Conservation (phyloP, 345 rosid genomes). For the Eucalyptus sp. region DNA sequence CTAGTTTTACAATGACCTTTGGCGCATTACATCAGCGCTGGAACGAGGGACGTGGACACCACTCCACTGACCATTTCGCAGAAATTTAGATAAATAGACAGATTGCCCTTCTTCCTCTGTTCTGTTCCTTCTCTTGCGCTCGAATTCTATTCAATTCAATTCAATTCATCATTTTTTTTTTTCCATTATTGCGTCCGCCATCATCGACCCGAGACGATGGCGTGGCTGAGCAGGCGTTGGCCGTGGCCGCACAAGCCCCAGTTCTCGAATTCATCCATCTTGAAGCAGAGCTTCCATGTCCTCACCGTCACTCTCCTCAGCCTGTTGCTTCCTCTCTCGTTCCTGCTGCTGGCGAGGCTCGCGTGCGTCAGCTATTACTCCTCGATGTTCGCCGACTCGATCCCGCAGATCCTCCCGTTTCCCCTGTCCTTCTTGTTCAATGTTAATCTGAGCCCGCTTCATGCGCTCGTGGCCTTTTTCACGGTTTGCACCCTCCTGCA, state of each 20-base stretch:
- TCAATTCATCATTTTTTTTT: neutral
- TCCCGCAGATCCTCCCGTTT: neutral
- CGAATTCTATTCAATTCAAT: neutral
- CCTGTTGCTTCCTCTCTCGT: slow-evolving; percentile 16
- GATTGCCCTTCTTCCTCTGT: neutral
- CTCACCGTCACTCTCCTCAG: slow-evolving; percentile 7
- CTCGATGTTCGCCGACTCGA: neutral
- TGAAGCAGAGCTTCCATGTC: neutral
- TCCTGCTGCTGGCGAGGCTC: slow-evolving; percentile 11
- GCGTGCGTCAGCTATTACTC: neutral
- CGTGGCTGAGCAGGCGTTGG: neutral
- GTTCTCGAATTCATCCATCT: neutral
- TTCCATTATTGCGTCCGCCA: neutral
- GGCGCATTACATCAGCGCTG: neutral
- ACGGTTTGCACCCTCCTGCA: slow-evolving; percentile 4
- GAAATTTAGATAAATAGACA: neutral
- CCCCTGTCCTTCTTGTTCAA: neutral
- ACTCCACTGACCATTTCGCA: neutral
- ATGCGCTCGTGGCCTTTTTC: neutral
- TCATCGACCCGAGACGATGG: neutral
- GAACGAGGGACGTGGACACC: neutral
- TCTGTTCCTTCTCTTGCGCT: neutral
- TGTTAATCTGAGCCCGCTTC: slow-evolving; percentile 1
- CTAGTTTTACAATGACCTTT: neutral
- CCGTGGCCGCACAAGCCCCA: neutral